Percentiles rank a stretch among this genome's conserved stretches.
Conservation (phyloP, 2,329 filamentous ascomycete genomes). For the Paecilomyces variotii region DNA sequence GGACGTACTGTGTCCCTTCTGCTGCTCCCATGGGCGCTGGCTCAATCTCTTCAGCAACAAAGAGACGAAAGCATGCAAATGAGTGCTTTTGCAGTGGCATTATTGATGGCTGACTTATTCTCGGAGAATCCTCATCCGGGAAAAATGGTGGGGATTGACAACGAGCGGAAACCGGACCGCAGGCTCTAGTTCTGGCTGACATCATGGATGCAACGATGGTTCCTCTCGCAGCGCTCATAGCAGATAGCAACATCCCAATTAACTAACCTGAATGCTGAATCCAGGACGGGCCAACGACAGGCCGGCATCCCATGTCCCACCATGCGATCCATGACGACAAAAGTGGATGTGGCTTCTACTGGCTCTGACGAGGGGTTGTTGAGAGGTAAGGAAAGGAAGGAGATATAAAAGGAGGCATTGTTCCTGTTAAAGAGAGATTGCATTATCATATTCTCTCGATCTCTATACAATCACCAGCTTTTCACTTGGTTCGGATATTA, state of each 20-base stretch:
- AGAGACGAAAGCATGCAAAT: not conserved
- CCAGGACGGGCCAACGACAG: not conserved
- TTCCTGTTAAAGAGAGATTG: not conserved
- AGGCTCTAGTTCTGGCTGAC: not conserved
- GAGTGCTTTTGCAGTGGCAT: not conserved
- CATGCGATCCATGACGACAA: not conserved
- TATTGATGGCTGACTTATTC: not conserved
- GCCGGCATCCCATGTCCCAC: not conserved
- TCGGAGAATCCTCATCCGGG: not conserved
- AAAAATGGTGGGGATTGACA: not conserved
- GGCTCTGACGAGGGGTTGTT: conserved; percentile 2
- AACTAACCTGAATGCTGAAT: not conserved
- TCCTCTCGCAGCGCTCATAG: not conserved
- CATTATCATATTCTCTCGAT: not conserved
- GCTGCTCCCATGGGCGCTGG: not conserved
- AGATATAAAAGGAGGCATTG: not conserved
- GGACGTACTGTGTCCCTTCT: not conserved
- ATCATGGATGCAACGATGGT: not conserved
- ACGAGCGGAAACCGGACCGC: not conserved
- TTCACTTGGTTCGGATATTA: not conserved
- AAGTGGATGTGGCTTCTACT: not conserved
- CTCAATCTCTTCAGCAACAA: not conserved
- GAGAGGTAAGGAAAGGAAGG: not conserved
- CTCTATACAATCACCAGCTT: not conserved
- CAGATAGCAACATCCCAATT: not conserved